phyloP scores from a whole-genome alignment of 257 asterid genomes.

The Lithospermum erythrorhizon region DNA sequence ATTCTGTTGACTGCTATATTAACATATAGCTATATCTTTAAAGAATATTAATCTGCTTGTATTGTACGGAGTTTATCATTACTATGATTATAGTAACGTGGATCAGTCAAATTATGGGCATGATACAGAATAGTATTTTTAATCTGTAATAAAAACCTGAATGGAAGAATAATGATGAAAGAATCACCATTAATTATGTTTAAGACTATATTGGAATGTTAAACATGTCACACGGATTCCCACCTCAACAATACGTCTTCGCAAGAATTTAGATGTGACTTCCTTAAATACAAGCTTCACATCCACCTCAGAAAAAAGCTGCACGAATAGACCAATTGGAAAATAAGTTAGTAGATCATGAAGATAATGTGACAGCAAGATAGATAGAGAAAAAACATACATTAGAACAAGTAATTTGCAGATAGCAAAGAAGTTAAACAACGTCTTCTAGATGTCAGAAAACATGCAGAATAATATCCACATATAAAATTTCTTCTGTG shows the following conservation, averaged over 20 bases:
- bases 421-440: too few relatives aligned
- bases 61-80: too few relatives aligned
- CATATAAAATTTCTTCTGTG: neutral
- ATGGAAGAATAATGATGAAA: neutral
- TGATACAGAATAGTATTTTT: too few relatives aligned
- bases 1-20: too few relatives aligned
- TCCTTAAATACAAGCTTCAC: constrained; percentile 94
- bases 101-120: too few relatives aligned
- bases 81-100: too few relatives aligned
- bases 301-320: constrained; percentile 82
- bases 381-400: neutral
- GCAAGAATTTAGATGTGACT: constrained; percentile 69
- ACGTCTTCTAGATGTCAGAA: too few relatives aligned
- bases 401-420: too few relatives aligned
- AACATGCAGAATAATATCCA: too few relatives aligned
- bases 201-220: neutral
- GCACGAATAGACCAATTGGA: constrained; percentile 9
- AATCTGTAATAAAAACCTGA: neutral
- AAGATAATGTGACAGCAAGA: neutral
- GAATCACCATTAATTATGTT: neutral
- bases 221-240: constrained; percentile 7
- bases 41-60: too few relatives aligned
- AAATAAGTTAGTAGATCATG: neutral
- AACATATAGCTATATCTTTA: too few relatives aligned
- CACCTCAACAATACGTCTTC: constrained; percentile 93